phyloP scores from a whole-genome alignment of 2,329 filamentous ascomycete genomes.

The Byssoonygena ceratinophila region DNA sequence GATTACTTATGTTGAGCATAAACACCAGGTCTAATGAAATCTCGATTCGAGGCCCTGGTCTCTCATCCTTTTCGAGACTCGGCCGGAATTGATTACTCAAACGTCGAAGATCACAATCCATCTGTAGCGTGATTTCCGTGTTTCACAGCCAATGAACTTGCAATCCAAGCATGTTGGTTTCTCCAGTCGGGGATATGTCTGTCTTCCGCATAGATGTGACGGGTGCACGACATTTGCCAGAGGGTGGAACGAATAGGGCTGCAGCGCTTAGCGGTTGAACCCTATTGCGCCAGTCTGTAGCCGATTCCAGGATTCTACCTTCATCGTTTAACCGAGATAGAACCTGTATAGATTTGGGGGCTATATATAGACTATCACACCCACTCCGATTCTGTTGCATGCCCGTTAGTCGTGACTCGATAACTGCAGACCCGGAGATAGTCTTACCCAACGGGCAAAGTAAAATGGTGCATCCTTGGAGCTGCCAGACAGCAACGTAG shows the following conservation, averaged over 20 bases:
- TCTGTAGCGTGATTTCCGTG: background rate
- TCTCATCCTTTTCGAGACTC: background rate
- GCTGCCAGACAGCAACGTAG: background rate
- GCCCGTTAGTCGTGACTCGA: background rate
- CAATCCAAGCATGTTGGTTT: background rate
- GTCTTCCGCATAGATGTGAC: background rate
- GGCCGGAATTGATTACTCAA: no score
- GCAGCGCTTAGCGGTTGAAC: slow-evolving; percentile 3
- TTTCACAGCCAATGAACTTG: background rate
- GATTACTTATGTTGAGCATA: background rate
- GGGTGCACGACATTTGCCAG: background rate
- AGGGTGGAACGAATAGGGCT: slow-evolving; percentile 8
- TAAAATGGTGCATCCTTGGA: background rate
- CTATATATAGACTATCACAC: background rate
- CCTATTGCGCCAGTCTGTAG: background rate
- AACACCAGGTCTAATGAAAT: background rate
- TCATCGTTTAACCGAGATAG: background rate
- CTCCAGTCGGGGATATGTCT: background rate
- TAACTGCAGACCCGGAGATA: background rate
- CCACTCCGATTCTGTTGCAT: background rate
- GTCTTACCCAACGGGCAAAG: background rate
- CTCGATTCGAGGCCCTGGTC: background rate
- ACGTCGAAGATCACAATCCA: no score
- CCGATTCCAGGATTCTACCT: background rate
- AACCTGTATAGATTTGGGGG: background rate